Conservation (phyloP, 768 basidiomycete genomes). For the Leccinum obscurum region DNA sequence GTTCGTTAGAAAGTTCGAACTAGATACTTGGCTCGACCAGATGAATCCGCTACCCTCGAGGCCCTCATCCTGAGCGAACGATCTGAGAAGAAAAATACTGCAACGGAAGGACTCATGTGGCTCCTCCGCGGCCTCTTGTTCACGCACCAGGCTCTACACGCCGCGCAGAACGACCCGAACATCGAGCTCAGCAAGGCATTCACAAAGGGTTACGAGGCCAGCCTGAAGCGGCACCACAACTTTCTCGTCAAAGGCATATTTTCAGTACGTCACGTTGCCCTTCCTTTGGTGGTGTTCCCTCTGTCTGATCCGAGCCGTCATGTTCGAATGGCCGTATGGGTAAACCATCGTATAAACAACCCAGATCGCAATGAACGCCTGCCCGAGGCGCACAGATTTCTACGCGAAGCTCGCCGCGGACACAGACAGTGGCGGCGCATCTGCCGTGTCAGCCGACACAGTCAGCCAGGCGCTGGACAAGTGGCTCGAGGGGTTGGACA, state of each 20-base stretch:
- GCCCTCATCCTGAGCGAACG: slow-evolving; percentile 82
- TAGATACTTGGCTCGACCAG: slow-evolving; percentile 68
- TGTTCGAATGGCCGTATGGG: slow-evolving; percentile 2
- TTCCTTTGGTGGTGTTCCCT: not conserved
- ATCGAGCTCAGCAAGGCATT: slow-evolving; percentile 68
- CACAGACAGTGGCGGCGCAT: slow-evolving; percentile 49
- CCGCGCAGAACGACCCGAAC: slow-evolving; percentile 61
- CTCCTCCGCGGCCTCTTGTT: slow-evolving; percentile 88
- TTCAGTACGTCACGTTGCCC: slow-evolving; percentile 40
- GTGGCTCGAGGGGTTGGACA: slow-evolving; percentile 63
- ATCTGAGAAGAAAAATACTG: slow-evolving; percentile 79
- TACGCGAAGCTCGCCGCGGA: slow-evolving; percentile 60
- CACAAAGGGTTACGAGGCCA: slow-evolving; percentile 74
- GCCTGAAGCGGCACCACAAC: slow-evolving; percentile 84
- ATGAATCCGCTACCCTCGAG: slow-evolving; percentile 76
- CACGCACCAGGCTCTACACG: slow-evolving; percentile 78
- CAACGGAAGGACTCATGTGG: slow-evolving; percentile 94
- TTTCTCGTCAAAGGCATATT: slow-evolving; percentile 67
- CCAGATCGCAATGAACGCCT: slow-evolving; percentile 53
- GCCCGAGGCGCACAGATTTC: slow-evolving; percentile 62
- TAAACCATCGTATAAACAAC: slow-evolving; percentile 20
- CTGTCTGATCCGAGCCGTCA: not conserved
- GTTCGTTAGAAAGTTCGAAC: slow-evolving; percentile 79
- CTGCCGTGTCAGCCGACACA: slow-evolving; percentile 42
- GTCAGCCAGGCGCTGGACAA: slow-evolving; percentile 53